Base-by-base conservation (phyloP, 495 filamentous ascomycete genomes). In the Aspergillus baeticus region DNA sequence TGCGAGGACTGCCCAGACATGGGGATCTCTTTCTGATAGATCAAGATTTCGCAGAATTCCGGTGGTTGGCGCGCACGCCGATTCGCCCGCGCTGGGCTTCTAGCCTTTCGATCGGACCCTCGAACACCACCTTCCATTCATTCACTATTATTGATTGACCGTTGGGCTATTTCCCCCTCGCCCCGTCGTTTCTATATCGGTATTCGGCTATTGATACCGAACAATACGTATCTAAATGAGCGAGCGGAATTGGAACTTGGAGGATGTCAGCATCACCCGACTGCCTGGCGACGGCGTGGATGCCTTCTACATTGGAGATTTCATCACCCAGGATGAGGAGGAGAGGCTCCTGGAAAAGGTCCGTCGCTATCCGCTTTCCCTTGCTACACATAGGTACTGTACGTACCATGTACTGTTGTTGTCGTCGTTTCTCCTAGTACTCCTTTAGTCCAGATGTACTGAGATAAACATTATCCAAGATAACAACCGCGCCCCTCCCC, bases 281-380 rank as follows among this genome's bases (percentile, higher is more conserved):
- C 76, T 93, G 13, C 90, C 90, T 1, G 26, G 26, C 26, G 26
- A 29, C 26, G 26, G 26, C 26, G 66, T 80, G 1, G 75, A 82
- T 41, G 85, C 88, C 55, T 96, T 88, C 73, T 98, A 97, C 71
- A 89, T 98, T 44, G 77, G 92, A 3, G 81, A 92, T 66, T 97
- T 98, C 74, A 88, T 98, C 60, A 84, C 81, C 11, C 70, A 77
- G 45, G 82, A 84, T 17, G 92, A 97, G 71, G 92, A 97, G 70
- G 60, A 75, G 3, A 53, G 67, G 20, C 79, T 98, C 14, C 67
- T 96, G 20, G 70, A 84, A 36, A 92, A 92, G 76, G 84, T 90
- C 63, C 35, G 64, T 57, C 43, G 33, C 18, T 43, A 14, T 43
- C 34, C 21, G 43, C 43, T 45, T 60, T 38, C 46, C 38, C 41